phyloP scores from a whole-genome alignment of 495 filamentous ascomycete species.

The Pseudoneurospora amorphoporcata region DNA sequence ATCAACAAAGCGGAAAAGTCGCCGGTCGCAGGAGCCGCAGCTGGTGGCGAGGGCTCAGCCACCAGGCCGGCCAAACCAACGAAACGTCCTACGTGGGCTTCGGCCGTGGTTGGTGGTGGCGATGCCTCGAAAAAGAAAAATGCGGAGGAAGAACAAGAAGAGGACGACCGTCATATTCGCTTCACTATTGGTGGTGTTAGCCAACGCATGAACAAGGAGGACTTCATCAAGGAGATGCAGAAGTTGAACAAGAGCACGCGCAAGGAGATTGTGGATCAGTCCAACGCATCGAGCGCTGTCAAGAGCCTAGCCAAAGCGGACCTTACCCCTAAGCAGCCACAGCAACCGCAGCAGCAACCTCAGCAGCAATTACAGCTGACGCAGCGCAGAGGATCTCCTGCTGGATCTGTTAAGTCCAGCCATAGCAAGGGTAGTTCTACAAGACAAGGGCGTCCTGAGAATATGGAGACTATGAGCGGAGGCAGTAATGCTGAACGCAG shows the following conservation, averaged over 20 bases:
- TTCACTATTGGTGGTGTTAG: slow-evolving; percentile 74
- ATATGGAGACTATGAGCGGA: slow-evolving; percentile 9
- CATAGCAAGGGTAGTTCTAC: not conserved
- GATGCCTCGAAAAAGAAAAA: slow-evolving; percentile 30
- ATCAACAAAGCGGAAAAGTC: slow-evolving; percentile 28
- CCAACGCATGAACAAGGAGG: slow-evolving; percentile 72
- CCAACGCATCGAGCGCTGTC: slow-evolving; percentile 46
- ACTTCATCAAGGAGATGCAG: slow-evolving; percentile 81
- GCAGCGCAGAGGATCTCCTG: not conserved
- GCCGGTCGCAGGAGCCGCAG: slow-evolving; percentile 8
- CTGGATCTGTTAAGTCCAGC: not conserved
- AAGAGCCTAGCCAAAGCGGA: slow-evolving; percentile 48
- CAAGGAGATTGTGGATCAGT: slow-evolving; percentile 57
- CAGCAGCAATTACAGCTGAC: not conserved
- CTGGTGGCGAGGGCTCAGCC: slow-evolving; percentile 2
- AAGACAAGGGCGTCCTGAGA: not conserved
- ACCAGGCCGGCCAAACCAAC: not conserved
- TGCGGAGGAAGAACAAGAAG: slow-evolving; percentile 44
- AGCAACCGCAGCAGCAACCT: slow-evolving; percentile 6
- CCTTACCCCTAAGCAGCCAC: slow-evolving; percentile 9
- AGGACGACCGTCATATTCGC: slow-evolving; percentile 70
- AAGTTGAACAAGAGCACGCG: slow-evolving; percentile 69
- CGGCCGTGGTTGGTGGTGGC: slow-evolving; percentile 43
- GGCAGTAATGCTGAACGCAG: slow-evolving; percentile 11
- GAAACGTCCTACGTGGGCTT: slow-evolving; percentile 24